phyloP scores from a whole-genome alignment of 148 eudicot species.

The Nyssa sinensis region DNA sequence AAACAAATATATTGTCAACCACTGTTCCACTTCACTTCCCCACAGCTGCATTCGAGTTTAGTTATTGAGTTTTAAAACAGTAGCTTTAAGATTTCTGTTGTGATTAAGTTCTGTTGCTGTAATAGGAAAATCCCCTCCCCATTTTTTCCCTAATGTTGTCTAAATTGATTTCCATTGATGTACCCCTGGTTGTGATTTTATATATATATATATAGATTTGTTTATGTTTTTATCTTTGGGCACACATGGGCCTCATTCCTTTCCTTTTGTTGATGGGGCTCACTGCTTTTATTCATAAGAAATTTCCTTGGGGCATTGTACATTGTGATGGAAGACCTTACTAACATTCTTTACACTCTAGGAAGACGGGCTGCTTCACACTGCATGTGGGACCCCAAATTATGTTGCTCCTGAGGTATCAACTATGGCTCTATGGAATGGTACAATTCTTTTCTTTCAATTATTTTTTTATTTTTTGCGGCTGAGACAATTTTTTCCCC shows the following conservation, averaged over 20 bases:
- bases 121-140: no score
- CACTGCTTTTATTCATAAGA: background rate
- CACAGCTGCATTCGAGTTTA: no score
- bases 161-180: background rate
- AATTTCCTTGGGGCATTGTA: background rate
- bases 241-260: background rate
- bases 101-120: no score
- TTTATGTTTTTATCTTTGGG: background rate
- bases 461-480: conserved; percentile 13
- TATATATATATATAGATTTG: background rate
- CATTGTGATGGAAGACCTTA: conserved; percentile 12
- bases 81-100: no score
- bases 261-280: background rate
- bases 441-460: background rate
- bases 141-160: no score
- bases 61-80: no score
- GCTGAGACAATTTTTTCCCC: conserved; percentile 15
- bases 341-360: conserved; percentile 19
- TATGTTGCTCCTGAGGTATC: conserved; percentile 95
- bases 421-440: background rate
- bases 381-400: conserved; percentile 93
- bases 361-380: conserved; percentile 92
- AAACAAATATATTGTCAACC: background rate
- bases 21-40: no score
- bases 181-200: no score